These are phyloP conservation scores for Trametes hirsuta DNA, from an alignment of 1,284 basidiomycete species.

Conservation along the genomic window DNA sequence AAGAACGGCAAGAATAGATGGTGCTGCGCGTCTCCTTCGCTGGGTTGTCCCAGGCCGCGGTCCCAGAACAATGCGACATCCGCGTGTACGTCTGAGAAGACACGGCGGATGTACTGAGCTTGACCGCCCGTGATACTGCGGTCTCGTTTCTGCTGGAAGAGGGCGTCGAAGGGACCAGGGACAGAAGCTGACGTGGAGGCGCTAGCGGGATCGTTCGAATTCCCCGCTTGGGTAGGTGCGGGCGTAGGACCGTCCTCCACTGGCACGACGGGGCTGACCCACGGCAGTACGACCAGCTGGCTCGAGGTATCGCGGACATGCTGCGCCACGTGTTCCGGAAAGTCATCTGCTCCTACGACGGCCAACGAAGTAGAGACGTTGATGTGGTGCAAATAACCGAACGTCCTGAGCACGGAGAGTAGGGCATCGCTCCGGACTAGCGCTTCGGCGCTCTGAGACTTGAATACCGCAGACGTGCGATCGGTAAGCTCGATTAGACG, in stretches of 20 bases:
- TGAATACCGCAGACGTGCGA: constrained; percentile 85
- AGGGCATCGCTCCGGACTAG: constrained; percentile 79
- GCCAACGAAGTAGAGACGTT: constrained; percentile 71
- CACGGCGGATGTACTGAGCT: constrained; percentile 79
- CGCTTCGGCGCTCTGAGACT: constrained; percentile 72
- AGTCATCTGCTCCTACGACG: constrained; percentile 69
- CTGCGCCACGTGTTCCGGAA: constrained; percentile 65
- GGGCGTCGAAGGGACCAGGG: constrained; percentile 51
- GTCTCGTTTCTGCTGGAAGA: constrained; percentile 50
- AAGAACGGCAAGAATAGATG: constrained; percentile 89
- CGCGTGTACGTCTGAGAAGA: constrained; percentile 67
- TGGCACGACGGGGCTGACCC: constrained; percentile 49
- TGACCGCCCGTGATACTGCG: constrained; percentile 60
- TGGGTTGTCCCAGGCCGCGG: constrained; percentile 41
- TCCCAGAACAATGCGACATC: constrained; percentile 88
- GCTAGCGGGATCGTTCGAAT: background rate
- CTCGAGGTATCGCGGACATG: constrained; percentile 63
- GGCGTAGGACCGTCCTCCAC: constrained; percentile 1
- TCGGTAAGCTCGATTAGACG: constrained; percentile 90
- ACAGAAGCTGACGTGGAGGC: background rate
- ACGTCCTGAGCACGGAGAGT: constrained; percentile 80
- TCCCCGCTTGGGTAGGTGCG: background rate
- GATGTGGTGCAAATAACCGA: constrained; percentile 76
- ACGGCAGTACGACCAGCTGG: constrained; percentile 84
- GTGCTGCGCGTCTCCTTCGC: constrained; percentile 40